A percentile compares a stretch with the other conserved stretches of the same genome.
These are phyloP conservation scores for Telfairia occidentalis DNA, from an alignment of 331 rosid genomes.

Conservation along the genomic window DNA sequence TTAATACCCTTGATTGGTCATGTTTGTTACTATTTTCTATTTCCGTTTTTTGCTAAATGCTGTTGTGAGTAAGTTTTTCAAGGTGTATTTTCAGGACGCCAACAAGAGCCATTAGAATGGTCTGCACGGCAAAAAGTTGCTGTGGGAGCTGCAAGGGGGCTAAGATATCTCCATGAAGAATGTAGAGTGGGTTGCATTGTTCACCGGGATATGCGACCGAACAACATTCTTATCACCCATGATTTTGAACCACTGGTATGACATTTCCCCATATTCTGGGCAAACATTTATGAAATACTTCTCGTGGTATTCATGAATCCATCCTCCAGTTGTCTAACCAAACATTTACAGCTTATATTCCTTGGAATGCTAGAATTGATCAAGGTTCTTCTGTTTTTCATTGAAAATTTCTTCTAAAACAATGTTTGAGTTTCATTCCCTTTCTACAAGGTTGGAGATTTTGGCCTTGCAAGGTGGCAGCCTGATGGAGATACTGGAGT, in stretches of 20 bases:
- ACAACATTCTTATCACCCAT: slow-evolving; percentile 30
- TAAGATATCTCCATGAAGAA: slow-evolving; percentile 37
- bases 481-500: slow-evolving; percentile 18
- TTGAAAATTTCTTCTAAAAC: not conserved
- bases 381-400: not conserved
- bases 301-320: not conserved
- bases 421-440: not conserved
- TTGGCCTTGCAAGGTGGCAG: slow-evolving; percentile 38
- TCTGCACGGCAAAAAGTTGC: slow-evolving; percentile 27
- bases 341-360: not conserved
- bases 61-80: not conserved
- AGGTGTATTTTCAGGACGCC: slow-evolving; percentile 11
- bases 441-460: slow-evolving; percentile 25
- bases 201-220: slow-evolving; percentile 29
- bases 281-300: not conserved
- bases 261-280: not conserved
- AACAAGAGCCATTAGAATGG: slow-evolving; percentile 15
- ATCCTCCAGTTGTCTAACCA: not conserved
- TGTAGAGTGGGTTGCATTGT: slow-evolving; percentile 35
- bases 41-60: not conserved
- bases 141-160: slow-evolving; percentile 29
- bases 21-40: not conserved
- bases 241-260: slow-evolving; percentile 29
- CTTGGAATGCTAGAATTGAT: not conserved
- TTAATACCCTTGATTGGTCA: not conserved